A percentile compares a stretch with the other conserved stretches of the same genome.
Evolutionary conservation across 1,284 basidiomycete species (phyloP).

Genomic region (Testicularia cyperi): DNA sequence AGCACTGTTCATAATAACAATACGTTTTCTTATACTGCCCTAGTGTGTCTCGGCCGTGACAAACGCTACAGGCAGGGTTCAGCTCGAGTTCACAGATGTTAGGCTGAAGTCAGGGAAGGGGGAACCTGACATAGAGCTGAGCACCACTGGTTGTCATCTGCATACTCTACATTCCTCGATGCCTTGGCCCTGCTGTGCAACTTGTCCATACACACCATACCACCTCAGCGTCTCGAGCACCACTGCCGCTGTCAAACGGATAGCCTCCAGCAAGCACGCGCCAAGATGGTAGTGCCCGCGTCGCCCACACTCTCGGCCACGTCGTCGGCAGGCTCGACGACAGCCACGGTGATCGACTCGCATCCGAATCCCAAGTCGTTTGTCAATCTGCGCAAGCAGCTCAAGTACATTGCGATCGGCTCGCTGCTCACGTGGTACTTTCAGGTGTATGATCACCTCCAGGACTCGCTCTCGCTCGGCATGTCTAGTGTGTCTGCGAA

Average conservation of each 20-base stretch:
- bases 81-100: no score
- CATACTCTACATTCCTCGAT: not conserved
- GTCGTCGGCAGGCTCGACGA: constrained; percentile 14
- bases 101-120: no score
- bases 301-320: constrained; percentile 16
- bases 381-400: constrained; percentile 37
- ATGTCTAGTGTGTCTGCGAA: not conserved
- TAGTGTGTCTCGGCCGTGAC: no score
- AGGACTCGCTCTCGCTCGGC: constrained; percentile 11
- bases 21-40: no score
- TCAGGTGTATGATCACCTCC: constrained; percentile 20
- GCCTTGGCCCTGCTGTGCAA: no score
- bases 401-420: constrained; percentile 37
- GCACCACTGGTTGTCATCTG: no score
- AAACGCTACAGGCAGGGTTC: no score
- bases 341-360: constrained; percentile 14
- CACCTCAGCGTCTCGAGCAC: not conserved
- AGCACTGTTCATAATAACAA: no score
- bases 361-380: constrained; percentile 19
- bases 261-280: constrained; percentile 1
- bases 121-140: no score
- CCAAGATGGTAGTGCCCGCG: not conserved
- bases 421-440: constrained; percentile 17
- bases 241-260: no score
- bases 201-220: no score